These are phyloP conservation scores for Herpotrichia juniperi DNA, from an alignment of 2,329 filamentous ascomycete species.

Conservation along the genomic window DNA sequence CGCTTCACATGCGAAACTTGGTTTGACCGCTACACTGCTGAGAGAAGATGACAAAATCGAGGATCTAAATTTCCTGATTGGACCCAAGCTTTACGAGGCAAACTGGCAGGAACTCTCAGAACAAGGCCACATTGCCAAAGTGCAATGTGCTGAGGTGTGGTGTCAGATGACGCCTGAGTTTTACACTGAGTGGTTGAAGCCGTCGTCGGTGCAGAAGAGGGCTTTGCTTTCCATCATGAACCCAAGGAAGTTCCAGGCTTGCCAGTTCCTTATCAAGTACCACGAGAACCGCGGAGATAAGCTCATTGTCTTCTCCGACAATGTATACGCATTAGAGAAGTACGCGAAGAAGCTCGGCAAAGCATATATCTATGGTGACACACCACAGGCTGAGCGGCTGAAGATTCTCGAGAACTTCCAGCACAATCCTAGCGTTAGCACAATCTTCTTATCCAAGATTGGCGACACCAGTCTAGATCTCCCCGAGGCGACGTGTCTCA, in stretches of 20 bases:
- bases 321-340: conserved; percentile 87
- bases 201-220: conserved; percentile 66
- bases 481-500: conserved; percentile 93
- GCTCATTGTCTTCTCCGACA: conserved; percentile 97
- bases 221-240: conserved; percentile 93
- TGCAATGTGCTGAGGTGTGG: conserved; percentile 99
- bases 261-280: conserved; percentile 97
- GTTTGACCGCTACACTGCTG: conserved; percentile 89
- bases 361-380: conserved; percentile 90
- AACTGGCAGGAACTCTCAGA: conserved; percentile 99
- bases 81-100: conserved; percentile 95
- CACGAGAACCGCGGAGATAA: conserved; percentile 95
- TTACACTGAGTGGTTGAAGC: conserved; percentile 87
- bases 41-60: conserved; percentile 98
- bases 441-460: conserved; percentile 95
- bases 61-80: conserved; percentile 95
- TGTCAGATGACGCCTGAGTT: conserved; percentile 99
- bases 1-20: conserved; percentile 93
- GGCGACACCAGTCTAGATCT: conserved; percentile 97
- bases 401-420: conserved; percentile 93
- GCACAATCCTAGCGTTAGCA: conserved; percentile 87
- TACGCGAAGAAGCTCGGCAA: conserved; percentile 86
- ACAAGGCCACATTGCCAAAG: conserved; percentile 94
- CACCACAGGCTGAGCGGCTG: conserved; percentile 82
- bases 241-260: conserved; percentile 93